Evolutionary conservation across 306 rosid genomes (phyloP), one percentile per base, ranked within the genome.

Genomic region (Senna siamea): DNA sequence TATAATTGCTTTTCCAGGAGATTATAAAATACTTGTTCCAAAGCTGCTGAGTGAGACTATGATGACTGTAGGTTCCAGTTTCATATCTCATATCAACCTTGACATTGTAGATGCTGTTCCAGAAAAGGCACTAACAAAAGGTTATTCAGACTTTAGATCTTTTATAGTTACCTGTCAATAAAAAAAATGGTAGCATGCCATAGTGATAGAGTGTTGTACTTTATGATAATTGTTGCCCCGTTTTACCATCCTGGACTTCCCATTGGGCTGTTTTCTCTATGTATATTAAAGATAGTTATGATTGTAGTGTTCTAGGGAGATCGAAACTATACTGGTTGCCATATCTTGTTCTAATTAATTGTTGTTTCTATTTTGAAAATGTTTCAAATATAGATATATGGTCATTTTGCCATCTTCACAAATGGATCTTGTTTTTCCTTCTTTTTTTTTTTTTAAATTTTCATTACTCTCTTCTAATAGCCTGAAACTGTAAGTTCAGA

Each of bases 101-200:
- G 95, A 93, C 17, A 89, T 89, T 22, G 96, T 93, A 38, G 96
- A 87, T 66, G 92, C 82, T 80, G 92, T 92, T 87, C 96, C 99
- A 35, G 99, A 92, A 82, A 89, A 89, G 85, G 96, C 96, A 73
- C 69, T 95, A 74, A 88, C 89, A 66, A 92, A 92, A 95, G 99
- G 99, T 95, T 68, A 58, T 51, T 37, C 8, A 37, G 8, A 37
- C 40, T 37, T 73, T 61, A 47, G 62, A 70, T 81, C 69, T 72
- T 72, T 47, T 46, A 72, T 51, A 46, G 18, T 50, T 64, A 57
- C 15, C 26, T 51, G 67, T 75, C 9, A 2, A 48, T 60, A 51
- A 63, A 78, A n/a, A n/a, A 70, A 72, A 17, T 60, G 8, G 8
- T 37, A 37, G 64, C n/a, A 60, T 65, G 9, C 41, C 50, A 51